Conservation (phyloP, 257 asterid species). For the Hygrophila difformis region DNA sequence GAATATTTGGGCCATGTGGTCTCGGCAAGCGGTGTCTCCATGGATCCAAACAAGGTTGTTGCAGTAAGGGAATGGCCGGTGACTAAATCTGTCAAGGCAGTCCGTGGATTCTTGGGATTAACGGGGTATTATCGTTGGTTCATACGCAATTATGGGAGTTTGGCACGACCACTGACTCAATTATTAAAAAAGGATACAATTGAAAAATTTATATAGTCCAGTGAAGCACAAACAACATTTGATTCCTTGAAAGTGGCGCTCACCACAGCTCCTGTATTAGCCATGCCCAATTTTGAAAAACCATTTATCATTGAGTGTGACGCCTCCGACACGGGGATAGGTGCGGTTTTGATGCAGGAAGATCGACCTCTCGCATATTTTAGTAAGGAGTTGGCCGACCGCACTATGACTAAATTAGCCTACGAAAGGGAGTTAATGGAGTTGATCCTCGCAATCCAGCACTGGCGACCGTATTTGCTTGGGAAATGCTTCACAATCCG, state of each 20-base stretch:
- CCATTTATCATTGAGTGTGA: neutral
- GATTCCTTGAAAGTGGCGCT: neutral
- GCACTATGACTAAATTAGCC: neutral
- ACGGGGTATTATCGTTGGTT: too few relatives aligned
- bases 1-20: neutral
- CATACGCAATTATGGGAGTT: neutral
- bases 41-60: neutral
- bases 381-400: conserved; percentile 1
- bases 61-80: neutral
- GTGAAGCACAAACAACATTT: neutral
- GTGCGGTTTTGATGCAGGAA: too few relatives aligned
- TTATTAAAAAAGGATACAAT: neutral
- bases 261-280: neutral
- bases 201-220: neutral
- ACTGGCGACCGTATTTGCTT: conserved; percentile 1
- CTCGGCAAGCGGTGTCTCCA: neutral
- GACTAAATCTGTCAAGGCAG: neutral
- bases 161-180: neutral
- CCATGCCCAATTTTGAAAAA: neutral
- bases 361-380: neutral
- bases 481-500: neutral
- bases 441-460: neutral
- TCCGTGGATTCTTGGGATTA: conserved; percentile 3
- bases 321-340: too few relatives aligned
- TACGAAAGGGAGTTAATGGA: conserved; percentile 4